phyloP scores from a whole-genome alignment of 2,329 filamentous ascomycete species.

The Alternaria arbusti region DNA sequence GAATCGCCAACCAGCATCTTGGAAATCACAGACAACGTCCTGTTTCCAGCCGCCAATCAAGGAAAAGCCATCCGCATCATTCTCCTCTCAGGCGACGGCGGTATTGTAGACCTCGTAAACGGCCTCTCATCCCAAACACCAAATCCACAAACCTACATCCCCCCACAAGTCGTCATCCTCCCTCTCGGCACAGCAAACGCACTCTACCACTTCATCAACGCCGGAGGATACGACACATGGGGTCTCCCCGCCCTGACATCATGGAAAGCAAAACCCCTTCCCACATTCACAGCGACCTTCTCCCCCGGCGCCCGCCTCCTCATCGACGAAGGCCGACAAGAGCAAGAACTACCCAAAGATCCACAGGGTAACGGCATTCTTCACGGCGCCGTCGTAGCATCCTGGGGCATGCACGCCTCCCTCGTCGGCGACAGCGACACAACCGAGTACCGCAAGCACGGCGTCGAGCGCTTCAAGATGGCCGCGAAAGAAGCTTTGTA shows the following conservation, averaged over 20 bases:
- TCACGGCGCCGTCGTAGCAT: constrained; percentile 82
- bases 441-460: constrained; percentile 76
- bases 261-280: constrained; percentile 46
- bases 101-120: constrained; percentile 82
- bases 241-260: constrained; percentile 50
- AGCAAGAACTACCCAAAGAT: constrained; percentile 41
- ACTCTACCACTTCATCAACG: constrained; percentile 54
- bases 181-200: constrained; percentile 61
- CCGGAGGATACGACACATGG: constrained; percentile 48
- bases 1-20: constrained; percentile 67
- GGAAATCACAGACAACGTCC: constrained; percentile 62
- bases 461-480: constrained; percentile 80
- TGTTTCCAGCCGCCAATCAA: constrained; percentile 60
- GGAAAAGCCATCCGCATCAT: constrained; percentile 61
- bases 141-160: constrained; percentile 39
- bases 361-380: constrained; percentile 40
- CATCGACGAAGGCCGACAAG: constrained; percentile 53
- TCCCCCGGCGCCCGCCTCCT: constrained; percentile 53
- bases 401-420: constrained; percentile 87
- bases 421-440: constrained; percentile 93
- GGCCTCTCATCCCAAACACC: constrained; percentile 54
- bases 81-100: constrained; percentile 87
- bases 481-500: constrained; percentile 78
- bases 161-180: constrained; percentile 63
- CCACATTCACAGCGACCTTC: constrained; percentile 53